Evolutionary conservation across 192 early-diverging fungal species (phyloP).

Genomic region (Coemansia sp.): DNA sequence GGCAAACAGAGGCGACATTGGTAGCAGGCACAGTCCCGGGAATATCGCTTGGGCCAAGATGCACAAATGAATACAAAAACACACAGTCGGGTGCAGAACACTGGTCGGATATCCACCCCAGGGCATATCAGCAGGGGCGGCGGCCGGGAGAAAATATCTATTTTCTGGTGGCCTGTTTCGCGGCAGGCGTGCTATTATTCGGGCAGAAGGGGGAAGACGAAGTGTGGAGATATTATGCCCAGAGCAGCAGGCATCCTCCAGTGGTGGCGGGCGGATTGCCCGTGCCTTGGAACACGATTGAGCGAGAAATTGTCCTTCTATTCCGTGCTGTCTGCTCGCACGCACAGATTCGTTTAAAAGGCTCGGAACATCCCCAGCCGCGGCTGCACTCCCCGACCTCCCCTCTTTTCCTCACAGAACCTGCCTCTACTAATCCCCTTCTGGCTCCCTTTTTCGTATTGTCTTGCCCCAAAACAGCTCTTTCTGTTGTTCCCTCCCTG

Average conservation of each 20-base stretch:
- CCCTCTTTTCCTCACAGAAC: conserved; percentile 1
- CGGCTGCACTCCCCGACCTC: not conserved
- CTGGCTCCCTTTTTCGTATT: conserved; percentile 3
- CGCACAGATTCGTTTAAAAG: conserved; percentile 11
- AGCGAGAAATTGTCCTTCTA: conserved; percentile 2
- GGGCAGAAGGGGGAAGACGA: not conserved
- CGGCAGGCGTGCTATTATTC: conserved; percentile 7
- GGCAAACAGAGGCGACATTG: not conserved
- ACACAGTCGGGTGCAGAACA: not conserved
- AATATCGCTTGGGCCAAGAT: not conserved
- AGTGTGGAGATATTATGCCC: not conserved
- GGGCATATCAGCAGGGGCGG: not conserved
- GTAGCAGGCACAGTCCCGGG: not conserved
- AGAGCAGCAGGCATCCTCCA: not conserved
- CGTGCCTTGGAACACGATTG: conserved; percentile 2
- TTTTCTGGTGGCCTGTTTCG: conserved; percentile 5
- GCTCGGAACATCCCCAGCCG: not conserved
- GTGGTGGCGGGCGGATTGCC: conserved; percentile 4
- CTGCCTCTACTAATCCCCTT: not conserved
- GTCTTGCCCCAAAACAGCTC: not conserved
- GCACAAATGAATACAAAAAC: not conserved
- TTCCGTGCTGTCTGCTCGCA: not conserved
- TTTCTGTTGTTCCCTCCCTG: not conserved
- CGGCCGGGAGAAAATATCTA: not conserved
- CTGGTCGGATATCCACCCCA: not conserved